Evolutionary conservation across 176 grass and related monocot species (phyloP), one percentile per base, ranked within the genome.

Genomic region (Pontederia crassipes): DNA sequence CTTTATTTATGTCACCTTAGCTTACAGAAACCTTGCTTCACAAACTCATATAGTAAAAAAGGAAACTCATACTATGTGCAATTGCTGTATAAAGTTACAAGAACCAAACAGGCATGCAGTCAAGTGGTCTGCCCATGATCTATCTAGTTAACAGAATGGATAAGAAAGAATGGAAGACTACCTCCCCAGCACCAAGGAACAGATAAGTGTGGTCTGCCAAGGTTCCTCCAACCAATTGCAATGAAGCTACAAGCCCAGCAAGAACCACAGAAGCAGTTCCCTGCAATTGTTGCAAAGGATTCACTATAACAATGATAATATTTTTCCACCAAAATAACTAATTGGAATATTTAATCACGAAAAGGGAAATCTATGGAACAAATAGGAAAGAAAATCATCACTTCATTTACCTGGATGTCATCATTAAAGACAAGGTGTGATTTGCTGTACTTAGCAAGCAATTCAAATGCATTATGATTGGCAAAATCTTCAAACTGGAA

Each of bases 111-210:
- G 32, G 32, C 32, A 4, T 40, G 32, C 32, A 40, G 32, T 40
- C 2, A 40, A 40, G 2, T 40, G 2, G 6, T 40, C 32, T 7
- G 32, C 32, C 32, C 32, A 40, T 40, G 32, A 40, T 40, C 32
- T 40, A 40, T 40, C 32, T 40, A 3, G 32, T 40, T 7, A 0
- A 26, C 12, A 28, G 28, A 49, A 65, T 46, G 15, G 6, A 16
- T 14, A 2, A 69, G 69, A 60, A 47, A 16, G 13, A 64, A 40
- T 13, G 49, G 62, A 73, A 9, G 77, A 57, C 74, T 72, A 98
- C 94, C 94, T 98, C 94, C 1, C 94, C 94, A 81, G 94, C 94
- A 79, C 94, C 94, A 83, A 98, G 88, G 77, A 98, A 98, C 75
- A 98, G 77, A 69, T 91, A 98, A 54, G 93, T 92, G 64, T 98